These are phyloP conservation scores for Aspergillus vadensis DNA, from an alignment of 2,329 filamentous ascomycete species.

Conservation along the genomic window DNA sequence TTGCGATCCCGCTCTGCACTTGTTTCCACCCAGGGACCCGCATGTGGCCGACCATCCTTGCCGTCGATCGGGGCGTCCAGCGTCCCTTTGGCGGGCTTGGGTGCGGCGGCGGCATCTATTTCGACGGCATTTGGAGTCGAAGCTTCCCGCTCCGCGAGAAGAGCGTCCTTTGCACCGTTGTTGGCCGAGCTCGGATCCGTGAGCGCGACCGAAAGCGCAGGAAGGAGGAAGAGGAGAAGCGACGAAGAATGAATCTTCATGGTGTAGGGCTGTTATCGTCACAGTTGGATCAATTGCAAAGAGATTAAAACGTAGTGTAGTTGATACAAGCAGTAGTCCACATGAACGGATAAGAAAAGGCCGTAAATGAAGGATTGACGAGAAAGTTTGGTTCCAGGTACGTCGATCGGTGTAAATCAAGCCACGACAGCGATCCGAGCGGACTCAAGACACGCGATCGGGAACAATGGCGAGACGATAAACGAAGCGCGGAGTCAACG, in stretches of 20 bases:
- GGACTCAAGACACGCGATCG: not conserved
- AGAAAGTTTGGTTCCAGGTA: conserved; percentile 4
- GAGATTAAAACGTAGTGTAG: not conserved
- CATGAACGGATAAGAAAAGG: conserved; percentile 3
- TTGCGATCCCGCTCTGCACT: conserved; percentile 51
- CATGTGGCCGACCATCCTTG: conserved; percentile 89
- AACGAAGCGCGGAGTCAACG: not conserved
- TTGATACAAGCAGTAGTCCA: conserved; percentile 1
- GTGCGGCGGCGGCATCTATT: conserved; percentile 20
- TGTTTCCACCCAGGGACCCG: conserved; percentile 69
- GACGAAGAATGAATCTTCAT: conserved; percentile 24
- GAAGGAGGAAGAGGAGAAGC: conserved; percentile 39
- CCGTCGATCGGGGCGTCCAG: conserved; percentile 90
- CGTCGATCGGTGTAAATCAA: conserved; percentile 12
- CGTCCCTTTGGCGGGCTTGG: conserved; percentile 52
- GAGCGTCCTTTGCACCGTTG: conserved; percentile 15
- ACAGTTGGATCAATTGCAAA: not conserved
- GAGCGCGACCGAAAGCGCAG: conserved; percentile 34
- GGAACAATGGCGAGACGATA: not conserved
- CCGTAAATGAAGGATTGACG: not conserved
- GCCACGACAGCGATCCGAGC: conserved; percentile 17
- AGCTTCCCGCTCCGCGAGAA: conserved; percentile 15
- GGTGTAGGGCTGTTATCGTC: not conserved
- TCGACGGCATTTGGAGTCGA: conserved; percentile 18
- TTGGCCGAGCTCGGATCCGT: conserved; percentile 22